Evolutionary conservation across 1,284 basidiomycete genomes (phyloP), one percentile per base, ranked within the genome.

Genomic region (Rhodofomes roseus): DNA sequence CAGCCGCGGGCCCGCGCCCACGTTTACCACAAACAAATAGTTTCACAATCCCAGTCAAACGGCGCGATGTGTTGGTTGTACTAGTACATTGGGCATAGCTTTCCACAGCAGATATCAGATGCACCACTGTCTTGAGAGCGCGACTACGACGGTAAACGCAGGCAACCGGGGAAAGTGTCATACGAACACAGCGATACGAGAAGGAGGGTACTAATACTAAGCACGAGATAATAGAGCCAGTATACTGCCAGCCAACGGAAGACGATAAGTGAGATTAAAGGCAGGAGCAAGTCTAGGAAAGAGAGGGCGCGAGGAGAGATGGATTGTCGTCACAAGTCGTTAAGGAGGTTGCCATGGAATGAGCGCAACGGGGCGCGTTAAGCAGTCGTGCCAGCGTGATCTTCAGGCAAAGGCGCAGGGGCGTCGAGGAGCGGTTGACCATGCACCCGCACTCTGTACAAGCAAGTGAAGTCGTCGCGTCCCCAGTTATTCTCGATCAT

Each of bases 401-500:
- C 69, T 39, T 69, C 68, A n/a, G 67, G 65, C 43, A 68, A 63
- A 9, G 68, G 69, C n/a, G 63, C 40, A n/a, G 70, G 71, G 11
- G 69, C 61, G 57, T 68, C 66, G 14, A 65, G 67, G 11, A 72
- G 61, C 36, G 68, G 74, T 61, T 77, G 74, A 22, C 85, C 94
- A 70, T 87, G 90, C 36, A 91, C 88, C 34, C 90, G 81, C 74
- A 98, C 81, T 55, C 96, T 85, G 74, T 98, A 98, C 37, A 98
- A 71, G 74, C 96, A 98, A 0, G 96, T 98, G 70, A 84, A 92
- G 62, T 89, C 86, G 14, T 81, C 76, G 69, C 82, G 82, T 29
- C 96, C 96, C 87, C 94, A 96, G 71, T 98, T 98, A 69, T 80
- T 90, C 71, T 85, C 80, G 65, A 98, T 77, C 64, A 84, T 76